A percentile compares a stretch with the other conserved stretches of the same genome.
phyloP scores from a whole-genome alignment of 2,329 filamentous ascomycete genomes.

The Colletotrichum nymphaeae region DNA sequence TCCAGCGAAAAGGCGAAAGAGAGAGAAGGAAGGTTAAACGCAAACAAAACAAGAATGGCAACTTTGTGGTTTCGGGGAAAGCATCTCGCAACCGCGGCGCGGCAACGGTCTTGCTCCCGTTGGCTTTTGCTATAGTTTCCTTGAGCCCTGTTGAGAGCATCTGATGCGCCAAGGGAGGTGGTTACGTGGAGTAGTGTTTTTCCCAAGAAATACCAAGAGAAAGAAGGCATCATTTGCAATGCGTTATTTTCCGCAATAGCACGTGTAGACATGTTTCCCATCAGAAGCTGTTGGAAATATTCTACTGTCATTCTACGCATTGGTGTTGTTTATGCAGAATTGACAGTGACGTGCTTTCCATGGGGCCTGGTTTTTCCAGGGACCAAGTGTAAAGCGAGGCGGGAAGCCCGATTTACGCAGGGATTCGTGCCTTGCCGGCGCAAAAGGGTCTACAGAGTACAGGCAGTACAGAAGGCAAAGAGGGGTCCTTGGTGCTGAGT shows the following conservation, averaged over 20 bases:
- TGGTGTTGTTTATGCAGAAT: slow-evolving; percentile 30
- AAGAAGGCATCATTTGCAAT: neutral
- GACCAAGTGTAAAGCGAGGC: slow-evolving; percentile 14
- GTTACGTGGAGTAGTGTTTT: neutral
- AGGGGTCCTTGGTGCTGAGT: neutral
- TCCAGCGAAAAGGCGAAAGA: neutral
- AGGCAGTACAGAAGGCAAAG: neutral
- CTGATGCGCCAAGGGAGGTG: neutral
- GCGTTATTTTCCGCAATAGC: neutral
- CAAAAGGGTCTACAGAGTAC: neutral
- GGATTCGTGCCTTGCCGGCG: slow-evolving; percentile 19
- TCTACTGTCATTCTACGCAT: slow-evolving; percentile 6
- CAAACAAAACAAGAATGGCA: neutral
- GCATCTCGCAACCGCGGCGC: neutral
- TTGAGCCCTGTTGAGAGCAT: neutral
- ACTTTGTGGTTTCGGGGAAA: neutral
- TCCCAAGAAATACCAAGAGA: neutral
- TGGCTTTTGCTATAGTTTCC: neutral
- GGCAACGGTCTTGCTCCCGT: neutral
- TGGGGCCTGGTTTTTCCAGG: slow-evolving; percentile 4
- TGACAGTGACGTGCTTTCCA: slow-evolving; percentile 21
- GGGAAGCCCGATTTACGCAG: slow-evolving; percentile 33
- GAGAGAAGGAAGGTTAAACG: neutral
- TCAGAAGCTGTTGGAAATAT: neutral
- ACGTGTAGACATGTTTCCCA: neutral